These are phyloP conservation scores for Prunus campanulata DNA, from an alignment of 306 rosid genomes.

Conservation along the genomic window DNA sequence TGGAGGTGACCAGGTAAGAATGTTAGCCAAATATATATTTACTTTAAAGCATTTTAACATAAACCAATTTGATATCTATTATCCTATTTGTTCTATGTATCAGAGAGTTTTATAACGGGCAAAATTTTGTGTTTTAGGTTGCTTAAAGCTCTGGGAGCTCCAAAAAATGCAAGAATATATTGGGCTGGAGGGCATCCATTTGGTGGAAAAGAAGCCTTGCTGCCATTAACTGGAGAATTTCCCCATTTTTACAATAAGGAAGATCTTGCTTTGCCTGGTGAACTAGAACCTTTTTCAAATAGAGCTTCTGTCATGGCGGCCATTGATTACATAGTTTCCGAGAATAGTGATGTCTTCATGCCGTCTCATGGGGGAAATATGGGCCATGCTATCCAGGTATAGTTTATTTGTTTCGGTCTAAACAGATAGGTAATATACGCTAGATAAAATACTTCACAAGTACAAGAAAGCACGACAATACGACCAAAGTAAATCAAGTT, in stretches of 20 bases:
- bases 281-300: constrained; percentile 62
- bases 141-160: constrained; percentile 91
- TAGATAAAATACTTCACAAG: not conserved
- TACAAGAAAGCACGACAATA: not conserved
- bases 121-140: constrained; percentile 48
- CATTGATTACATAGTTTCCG: constrained; percentile 79
- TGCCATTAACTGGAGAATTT: constrained; percentile 59
- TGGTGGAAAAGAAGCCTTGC: constrained; percentile 87
- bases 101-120: not conserved
- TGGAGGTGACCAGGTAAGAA: constrained; percentile 75
- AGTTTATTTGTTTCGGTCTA: not conserved
- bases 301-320: constrained; percentile 96
- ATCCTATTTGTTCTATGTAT: not conserved
- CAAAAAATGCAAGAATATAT: constrained; percentile 64
- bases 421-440: not conserved
- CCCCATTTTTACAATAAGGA: constrained; percentile 73
- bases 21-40: not conserved
- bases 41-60: not conserved
- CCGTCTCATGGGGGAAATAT: constrained; percentile 99
- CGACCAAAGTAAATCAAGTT: not conserved
- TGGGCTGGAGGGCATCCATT: constrained; percentile 98
- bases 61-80: not conserved
- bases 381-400: constrained; percentile 97
- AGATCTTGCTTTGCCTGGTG: constrained; percentile 75
- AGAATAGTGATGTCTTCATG: constrained; percentile 93